phyloP scores from a whole-genome alignment of 2,329 filamentous ascomycete species.

The Ophiocordyceps sinensis region DNA sequence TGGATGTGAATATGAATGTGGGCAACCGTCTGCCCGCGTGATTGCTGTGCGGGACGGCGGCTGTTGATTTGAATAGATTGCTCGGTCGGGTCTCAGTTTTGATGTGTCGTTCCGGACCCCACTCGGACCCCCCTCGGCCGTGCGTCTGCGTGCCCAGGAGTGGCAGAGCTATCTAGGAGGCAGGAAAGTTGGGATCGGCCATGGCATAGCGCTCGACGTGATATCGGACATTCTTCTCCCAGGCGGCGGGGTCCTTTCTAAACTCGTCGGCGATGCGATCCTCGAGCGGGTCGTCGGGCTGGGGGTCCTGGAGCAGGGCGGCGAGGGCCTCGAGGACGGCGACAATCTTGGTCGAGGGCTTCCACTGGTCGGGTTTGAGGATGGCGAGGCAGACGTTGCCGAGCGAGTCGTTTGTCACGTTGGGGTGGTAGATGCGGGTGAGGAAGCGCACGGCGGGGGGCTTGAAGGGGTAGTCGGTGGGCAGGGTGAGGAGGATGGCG shows the following conservation, averaged over 20 bases:
- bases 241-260: constrained; percentile 50
- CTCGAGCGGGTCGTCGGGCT: constrained; percentile 84
- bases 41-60: neutral
- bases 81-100: too few species aligned
- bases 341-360: constrained; percentile 65
- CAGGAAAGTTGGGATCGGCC: constrained; percentile 21
- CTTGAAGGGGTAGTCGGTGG: constrained; percentile 80
- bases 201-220: constrained; percentile 63
- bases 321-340: constrained; percentile 66
- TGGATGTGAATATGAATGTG: too few species aligned
- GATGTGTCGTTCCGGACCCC: too few species aligned
- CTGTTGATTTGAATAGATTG: too few species aligned
- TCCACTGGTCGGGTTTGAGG: constrained; percentile 81
- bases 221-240: constrained; percentile 59
- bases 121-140: too few species aligned
- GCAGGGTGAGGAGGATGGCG: constrained; percentile 57
- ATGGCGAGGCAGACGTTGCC: constrained; percentile 77
- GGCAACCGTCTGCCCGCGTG: neutral
- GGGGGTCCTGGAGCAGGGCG: constrained; percentile 62
- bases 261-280: constrained; percentile 74
- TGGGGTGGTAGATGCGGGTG: constrained; percentile 92
- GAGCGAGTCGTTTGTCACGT: constrained; percentile 74
- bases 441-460: constrained; percentile 64
- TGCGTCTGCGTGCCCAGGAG: too few species aligned
- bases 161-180: neutral